These are phyloP conservation scores for Bipolaris victoriae DNA, from an alignment of 2,329 filamentous ascomycete species.

Conservation along the genomic window DNA sequence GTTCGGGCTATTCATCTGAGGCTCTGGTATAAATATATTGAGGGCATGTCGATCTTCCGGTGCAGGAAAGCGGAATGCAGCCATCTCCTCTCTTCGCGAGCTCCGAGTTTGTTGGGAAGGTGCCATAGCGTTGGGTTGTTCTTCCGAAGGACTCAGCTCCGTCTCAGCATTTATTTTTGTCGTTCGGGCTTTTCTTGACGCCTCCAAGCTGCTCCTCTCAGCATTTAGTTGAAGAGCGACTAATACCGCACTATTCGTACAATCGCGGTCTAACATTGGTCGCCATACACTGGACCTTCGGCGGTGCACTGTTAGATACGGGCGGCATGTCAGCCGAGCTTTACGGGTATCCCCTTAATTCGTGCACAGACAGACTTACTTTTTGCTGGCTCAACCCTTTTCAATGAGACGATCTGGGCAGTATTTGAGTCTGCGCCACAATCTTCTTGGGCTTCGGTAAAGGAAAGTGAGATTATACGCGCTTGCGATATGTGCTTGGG, in stretches of 20 bases:
- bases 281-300: conserved; percentile 8
- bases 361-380: conserved; percentile 4
- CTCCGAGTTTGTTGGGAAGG: neutral
- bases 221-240: conserved; percentile 10
- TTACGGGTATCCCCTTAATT: neutral
- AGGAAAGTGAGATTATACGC: neutral
- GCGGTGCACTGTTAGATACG: conserved; percentile 2
- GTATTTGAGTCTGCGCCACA: neutral
- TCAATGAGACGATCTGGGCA: neutral
- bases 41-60: neutral
- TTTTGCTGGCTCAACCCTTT: neutral
- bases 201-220: neutral
- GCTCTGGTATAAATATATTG: neutral
- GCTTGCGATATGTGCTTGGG: neutral
- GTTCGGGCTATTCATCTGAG: neutral
- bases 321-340: conserved; percentile 2
- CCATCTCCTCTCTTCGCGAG: neutral
- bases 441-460: neutral
- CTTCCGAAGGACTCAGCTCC: neutral
- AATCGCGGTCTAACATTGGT: neutral
- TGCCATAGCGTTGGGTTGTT: neutral
- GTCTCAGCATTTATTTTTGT: neutral
- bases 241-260: conserved; percentile 9
- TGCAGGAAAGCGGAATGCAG: conserved; percentile 3
- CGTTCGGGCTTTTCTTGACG: neutral